Evolutionary conservation across 2,329 filamentous ascomycete species (phyloP), one percentile per base, ranked within the genome.

Genomic region (Trichothecium sympodiale): DNA sequence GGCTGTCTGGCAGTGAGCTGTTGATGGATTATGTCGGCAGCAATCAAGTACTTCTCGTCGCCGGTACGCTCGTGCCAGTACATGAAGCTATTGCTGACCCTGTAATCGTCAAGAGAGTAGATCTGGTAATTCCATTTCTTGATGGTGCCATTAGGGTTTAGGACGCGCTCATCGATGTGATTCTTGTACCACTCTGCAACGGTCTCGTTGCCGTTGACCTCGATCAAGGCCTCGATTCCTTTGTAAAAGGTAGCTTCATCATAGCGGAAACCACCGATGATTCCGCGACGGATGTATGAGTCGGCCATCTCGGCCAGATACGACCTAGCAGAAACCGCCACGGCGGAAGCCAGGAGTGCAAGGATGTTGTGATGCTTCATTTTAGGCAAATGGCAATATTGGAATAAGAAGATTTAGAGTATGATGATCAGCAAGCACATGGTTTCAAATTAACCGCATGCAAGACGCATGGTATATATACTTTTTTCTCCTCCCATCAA

Each of bases 101-200:
- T 61, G 35, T 71, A 61, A 41, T 72, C 62, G 41, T 68, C 64
- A 1, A 68, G 54, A 2, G 64, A 66, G 47, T 68, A 70, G 40
- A 58, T 61, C 2, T 53, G 54, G 7, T 59, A 54, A 28, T 66
- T 57, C 55, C 67, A 71, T 8, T 55, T 57, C 8, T 52, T 51
- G 34, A 71, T 53, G 0, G 60, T 64, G 8, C 69, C 69, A 29
- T 71, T 51, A n/a, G 54, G 43, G 4, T 54, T 46, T 8, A 74
- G 60, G 7, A 73, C 55, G 2, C 57, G 20, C 6, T 25, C 58
- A 23, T 66, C 64, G 26, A 72, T 57, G 32, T 66, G 61, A 1
- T 47, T 50, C 3, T 61, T 59, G 28, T 64, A 60, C 49, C 60
- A 65, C 13, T 60, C 46, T 4, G 57, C 50, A 27, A 71, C 60